Conservation (phyloP, 305 asterid genomes). For the Salvia sclarea region DNA sequence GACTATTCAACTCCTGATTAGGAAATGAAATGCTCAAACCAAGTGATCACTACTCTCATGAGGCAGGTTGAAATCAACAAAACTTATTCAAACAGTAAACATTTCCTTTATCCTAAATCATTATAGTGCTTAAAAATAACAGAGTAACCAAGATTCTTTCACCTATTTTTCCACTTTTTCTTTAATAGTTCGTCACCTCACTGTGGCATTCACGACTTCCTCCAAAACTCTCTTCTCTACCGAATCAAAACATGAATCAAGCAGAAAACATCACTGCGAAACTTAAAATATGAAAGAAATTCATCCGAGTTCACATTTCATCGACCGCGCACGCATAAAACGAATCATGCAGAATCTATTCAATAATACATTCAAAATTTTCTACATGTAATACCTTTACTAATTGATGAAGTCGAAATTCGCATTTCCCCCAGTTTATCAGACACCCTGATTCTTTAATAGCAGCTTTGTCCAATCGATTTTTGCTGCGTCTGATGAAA, state of each 20-base stretch:
- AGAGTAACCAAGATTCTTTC: background rate
- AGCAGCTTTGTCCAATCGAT: background rate
- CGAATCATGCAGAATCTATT: background rate
- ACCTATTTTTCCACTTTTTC: background rate
- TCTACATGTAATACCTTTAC: background rate
- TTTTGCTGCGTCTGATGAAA: background rate
- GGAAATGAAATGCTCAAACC: slow-evolving; percentile 5
- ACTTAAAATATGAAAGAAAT: background rate
- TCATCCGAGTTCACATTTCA: background rate
- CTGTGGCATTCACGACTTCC: background rate
- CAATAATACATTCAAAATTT: background rate
- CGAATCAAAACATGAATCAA: background rate
- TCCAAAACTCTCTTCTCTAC: background rate
- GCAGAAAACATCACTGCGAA: background rate
- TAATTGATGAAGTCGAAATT: background rate
- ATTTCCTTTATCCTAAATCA: background rate
- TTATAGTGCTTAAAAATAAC: background rate
- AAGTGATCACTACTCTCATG: background rate
- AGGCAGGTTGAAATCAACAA: background rate
- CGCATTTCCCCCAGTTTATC: background rate
- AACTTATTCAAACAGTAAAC: background rate
- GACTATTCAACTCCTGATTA: background rate
- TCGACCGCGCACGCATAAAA: background rate
- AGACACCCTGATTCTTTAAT: background rate
- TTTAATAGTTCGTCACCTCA: background rate